Conservation (phyloP, 257 asterid species). For the Hygrophila difformis region DNA sequence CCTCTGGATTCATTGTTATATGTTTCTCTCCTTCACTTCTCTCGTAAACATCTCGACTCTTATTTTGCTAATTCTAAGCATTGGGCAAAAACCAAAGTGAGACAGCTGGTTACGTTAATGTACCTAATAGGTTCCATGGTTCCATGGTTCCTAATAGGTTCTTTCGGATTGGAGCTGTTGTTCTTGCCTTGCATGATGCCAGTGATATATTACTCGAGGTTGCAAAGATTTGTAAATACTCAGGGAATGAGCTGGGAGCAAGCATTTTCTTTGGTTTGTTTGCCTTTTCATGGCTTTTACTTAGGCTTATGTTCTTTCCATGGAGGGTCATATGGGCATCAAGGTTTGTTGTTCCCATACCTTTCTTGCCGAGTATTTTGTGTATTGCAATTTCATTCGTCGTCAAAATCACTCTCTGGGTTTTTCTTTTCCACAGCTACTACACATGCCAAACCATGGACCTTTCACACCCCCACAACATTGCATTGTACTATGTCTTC, state of each 20-base stretch:
- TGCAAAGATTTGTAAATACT: constrained; percentile 88
- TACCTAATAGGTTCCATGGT: too few relatives aligned
- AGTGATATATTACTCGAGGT: constrained; percentile 95
- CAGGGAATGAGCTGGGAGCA: constrained; percentile 80
- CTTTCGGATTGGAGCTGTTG: constrained; percentile 69
- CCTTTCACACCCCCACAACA: constrained; percentile 28
- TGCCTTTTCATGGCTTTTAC: constrained; percentile 73
- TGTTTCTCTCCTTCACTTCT: too few relatives aligned
- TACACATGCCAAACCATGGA: constrained; percentile 35
- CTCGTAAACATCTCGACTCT: too few relatives aligned
- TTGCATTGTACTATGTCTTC: constrained; percentile 58
- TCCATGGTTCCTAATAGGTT: constrained; percentile 40
- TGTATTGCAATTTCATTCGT: not conserved
- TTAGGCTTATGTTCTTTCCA: constrained; percentile 83
- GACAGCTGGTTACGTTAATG: too few relatives aligned
- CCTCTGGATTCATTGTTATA: too few relatives aligned
- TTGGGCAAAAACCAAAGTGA: too few relatives aligned
- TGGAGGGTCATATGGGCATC: constrained; percentile 76
- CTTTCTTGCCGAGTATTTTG: not conserved
- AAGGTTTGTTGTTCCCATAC: constrained; percentile 27
- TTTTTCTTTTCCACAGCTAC: constrained; percentile 45
- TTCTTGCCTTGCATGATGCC: constrained; percentile 90
- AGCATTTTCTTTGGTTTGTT: constrained; percentile 74
- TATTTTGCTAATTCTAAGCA: too few relatives aligned
- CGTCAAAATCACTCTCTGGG: constrained; percentile 15